These are phyloP conservation scores for Tolypocladium ophioglossoides DNA, from an alignment of 2,329 filamentous ascomycete genomes.

Conservation along the genomic window DNA sequence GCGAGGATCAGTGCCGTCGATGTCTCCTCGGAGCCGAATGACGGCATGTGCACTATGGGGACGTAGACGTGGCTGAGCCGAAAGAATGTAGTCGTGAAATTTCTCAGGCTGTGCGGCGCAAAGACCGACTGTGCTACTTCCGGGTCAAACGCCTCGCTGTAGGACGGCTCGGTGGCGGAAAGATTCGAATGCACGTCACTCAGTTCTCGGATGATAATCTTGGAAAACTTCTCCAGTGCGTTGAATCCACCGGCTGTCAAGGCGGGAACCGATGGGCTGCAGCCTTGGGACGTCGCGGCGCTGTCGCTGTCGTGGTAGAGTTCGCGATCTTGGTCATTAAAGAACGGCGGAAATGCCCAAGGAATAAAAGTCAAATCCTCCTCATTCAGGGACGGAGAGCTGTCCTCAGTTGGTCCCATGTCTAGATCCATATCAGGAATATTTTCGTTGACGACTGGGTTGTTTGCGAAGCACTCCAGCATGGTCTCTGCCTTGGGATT, in stretches of 20 bases:
- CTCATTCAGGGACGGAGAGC: slow-evolving; percentile 3
- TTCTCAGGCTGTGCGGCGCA: slow-evolving; percentile 8
- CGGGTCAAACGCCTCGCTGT: neutral
- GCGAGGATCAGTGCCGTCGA: slow-evolving; percentile 7
- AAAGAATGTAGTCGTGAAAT: slow-evolving; percentile 14
- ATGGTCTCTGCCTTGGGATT: slow-evolving; percentile 4
- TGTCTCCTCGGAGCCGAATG: slow-evolving; percentile 9
- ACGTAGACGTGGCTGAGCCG: slow-evolving; percentile 15
- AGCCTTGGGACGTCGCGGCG: neutral
- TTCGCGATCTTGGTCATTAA: neutral
- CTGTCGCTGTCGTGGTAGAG: neutral
- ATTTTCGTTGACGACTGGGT: slow-evolving; percentile 2
- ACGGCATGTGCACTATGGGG: slow-evolving; percentile 14
- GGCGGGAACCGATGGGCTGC: neutral
- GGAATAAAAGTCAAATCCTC: neutral
- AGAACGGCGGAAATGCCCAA: slow-evolving; percentile 2
- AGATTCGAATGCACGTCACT: neutral
- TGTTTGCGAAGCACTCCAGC: slow-evolving; percentile 1
- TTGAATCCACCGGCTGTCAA: neutral
- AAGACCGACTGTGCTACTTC: slow-evolving; percentile 8
- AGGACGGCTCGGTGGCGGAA: neutral
- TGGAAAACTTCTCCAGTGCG: neutral
- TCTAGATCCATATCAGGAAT: slow-evolving; percentile 2
- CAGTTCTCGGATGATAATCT: neutral
- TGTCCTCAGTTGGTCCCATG: neutral